Base-by-base conservation (phyloP, 2,329 filamentous ascomycete species). In the Teratosphaeria destructans region DNA sequence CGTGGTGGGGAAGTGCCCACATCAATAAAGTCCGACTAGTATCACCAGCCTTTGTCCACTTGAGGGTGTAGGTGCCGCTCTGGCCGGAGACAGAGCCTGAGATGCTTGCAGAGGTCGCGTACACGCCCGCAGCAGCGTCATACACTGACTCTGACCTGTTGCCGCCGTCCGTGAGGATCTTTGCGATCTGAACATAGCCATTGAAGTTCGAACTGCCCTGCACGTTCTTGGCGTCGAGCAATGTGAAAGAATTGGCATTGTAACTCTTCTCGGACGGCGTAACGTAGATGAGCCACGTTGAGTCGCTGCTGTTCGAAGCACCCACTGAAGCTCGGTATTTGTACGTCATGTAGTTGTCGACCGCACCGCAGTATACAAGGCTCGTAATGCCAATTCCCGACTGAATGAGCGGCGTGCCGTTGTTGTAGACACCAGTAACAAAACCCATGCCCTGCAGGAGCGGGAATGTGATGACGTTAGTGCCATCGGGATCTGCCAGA, bases 361-460 rank as follows among this genome's bases (percentile, higher is more conserved):
- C 73, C 5, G 76, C 75, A n/a, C 76, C 77, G n/a, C 65, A 64
- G 43, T 75, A 75, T 4, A 76, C 76, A 55, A 96, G 78, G 19
- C 81, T 84, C 60, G 81, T 80, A 77, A 93, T 95, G 61, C 86
- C 87, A 1, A 94, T 82, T 1, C 84, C 85, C 26, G 86, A 87
- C 66, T 92, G 85, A 52, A 97, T 80, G 3, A 86, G 70, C 0
- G 93, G 93, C 7, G 84, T 85, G 34, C 85, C 84, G 55, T 61
- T 65, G 58, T 79, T 80, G 73, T 92, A 97, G 19, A 88, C 73
- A 0, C 81, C 92, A 4, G 92, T 96, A 19, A 96, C 79, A 67
- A 91, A 95, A 0, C 84, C 87, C 85, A 95, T 94, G 11, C 94
- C 94, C 70, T 97, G 93, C 0, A 95, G 85, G 7, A 96, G 71